Base-by-base conservation (phyloP, 441 rosid species). In the Arabidopsis lyrata region DNA sequence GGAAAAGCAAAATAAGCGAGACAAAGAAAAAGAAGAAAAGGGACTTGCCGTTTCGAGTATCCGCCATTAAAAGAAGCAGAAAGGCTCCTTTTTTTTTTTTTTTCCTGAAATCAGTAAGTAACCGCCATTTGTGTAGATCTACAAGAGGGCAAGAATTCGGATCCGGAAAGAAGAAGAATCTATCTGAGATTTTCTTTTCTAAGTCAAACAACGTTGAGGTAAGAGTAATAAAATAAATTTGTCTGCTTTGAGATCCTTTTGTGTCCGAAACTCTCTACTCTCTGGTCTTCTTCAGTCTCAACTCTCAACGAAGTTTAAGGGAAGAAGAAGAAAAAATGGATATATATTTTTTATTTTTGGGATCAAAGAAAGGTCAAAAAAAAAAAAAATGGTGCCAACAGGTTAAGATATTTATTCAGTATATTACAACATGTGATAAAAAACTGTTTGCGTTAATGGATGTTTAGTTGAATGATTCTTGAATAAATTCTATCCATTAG, bases 11-110 rank as follows among this genome's bases (percentile, higher is more conserved):
- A 79, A 22, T 36, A 49, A 75, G 27, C 2, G n/a, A 76, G 36
- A 76, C 45, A 12, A 64, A 36, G 61, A 64, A 47, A 54, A 49
- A 64, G 74, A 87, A 68, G 8, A 87, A 70, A 42, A 81, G 54
- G 16, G 77, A 83, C 96, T 84, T 91, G 90, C 90, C 89, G 76
- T 79, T 69, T 59, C 15, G 78, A 56, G 76, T 62, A 84, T 57
- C 54, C 48, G 86, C 97, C 97, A 91, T 87, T 73, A 73, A 36
- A 70, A 83, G 66, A 70, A 73, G 45, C 57, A 55, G 6, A 70
- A 27, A 54, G 38, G 58, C 36, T 24, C 16, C 55, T 16, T 2
- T 22, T 9, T 35, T 44, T 8, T 54, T 20, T 58, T 8, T 12
- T 54, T 20, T 58, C 8, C 66, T 38, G 68, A 60, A 31, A 70